Percentiles rank a stretch among this genome's conserved stretches.
Evolutionary conservation across 1,284 basidiomycete genomes (phyloP).

Genomic region (Pterula multifida): DNA sequence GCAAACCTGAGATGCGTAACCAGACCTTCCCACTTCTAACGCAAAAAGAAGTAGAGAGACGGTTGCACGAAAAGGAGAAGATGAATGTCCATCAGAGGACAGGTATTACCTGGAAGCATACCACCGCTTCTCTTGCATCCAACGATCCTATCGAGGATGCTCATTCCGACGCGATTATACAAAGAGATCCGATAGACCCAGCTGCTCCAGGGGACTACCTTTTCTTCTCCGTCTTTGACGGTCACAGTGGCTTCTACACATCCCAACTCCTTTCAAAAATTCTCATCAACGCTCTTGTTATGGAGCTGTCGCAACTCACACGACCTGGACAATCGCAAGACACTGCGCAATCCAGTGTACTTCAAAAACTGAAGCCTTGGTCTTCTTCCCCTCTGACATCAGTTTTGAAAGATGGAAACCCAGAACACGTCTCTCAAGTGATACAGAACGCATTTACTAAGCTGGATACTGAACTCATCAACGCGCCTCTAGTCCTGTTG

Average conservation of each 20-base stretch:
- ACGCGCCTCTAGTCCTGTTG: constrained; percentile 66
- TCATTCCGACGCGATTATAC: constrained; percentile 60
- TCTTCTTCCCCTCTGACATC: constrained; percentile 20
- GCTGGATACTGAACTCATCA: constrained; percentile 70
- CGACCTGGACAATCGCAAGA: constrained; percentile 4
- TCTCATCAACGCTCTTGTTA: constrained; percentile 77
- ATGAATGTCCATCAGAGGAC: constrained; percentile 32
- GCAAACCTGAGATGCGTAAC: constrained; percentile 40
- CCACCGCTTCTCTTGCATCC: constrained; percentile 69
- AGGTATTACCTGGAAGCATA: constrained; percentile 57
- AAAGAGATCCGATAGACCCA: constrained; percentile 44
- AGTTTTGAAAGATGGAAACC: constrained; percentile 37
- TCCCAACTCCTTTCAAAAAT: constrained; percentile 76
- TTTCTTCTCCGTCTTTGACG: constrained; percentile 88
- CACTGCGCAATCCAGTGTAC: constrained; percentile 18
- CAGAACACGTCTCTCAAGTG: constrained; percentile 53
- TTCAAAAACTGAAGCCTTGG: constrained; percentile 31
- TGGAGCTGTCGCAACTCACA: constrained; percentile 54
- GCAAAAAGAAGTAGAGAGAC: constrained; percentile 41
- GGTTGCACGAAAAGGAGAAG: constrained; percentile 45
- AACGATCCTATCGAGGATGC: constrained; percentile 91
- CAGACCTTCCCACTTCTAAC: constrained; percentile 47
- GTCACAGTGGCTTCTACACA: constrained; percentile 79
- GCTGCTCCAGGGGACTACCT: constrained; percentile 58
- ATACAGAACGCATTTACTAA: constrained; percentile 72